Percentiles rank a stretch among this genome's conserved stretches.
Evolutionary conservation across 1,284 basidiomycete genomes (phyloP).

Genomic region (Fomitopsis pinicola): DNA sequence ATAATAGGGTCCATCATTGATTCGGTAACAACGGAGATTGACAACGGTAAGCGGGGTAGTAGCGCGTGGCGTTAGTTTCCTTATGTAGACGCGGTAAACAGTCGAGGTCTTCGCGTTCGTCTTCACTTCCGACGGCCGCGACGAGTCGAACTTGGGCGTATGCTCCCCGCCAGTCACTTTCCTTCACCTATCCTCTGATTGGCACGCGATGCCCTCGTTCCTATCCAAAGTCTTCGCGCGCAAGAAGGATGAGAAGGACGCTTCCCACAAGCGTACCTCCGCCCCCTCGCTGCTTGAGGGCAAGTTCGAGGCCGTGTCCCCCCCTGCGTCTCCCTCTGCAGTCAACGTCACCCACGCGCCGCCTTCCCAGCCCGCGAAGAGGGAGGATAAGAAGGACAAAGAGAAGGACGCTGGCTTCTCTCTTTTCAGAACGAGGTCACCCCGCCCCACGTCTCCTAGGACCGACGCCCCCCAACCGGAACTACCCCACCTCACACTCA

Average conservation of each 20-base stretch:
- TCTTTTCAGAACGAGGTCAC: slow-evolving; percentile 46
- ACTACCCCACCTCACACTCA: slow-evolving; percentile 55
- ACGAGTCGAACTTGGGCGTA: background rate
- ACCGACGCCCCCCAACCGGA: slow-evolving; percentile 28
- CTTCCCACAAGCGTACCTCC: slow-evolving; percentile 34
- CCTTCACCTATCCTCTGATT: slow-evolving; percentile 1
- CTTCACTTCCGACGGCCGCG: slow-evolving; percentile 1
- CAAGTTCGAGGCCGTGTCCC: slow-evolving; percentile 66
- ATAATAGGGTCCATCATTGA: background rate
- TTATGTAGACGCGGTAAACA: background rate
- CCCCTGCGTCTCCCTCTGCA: slow-evolving; percentile 47
- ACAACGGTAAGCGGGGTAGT: background rate
- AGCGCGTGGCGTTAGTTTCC: background rate
- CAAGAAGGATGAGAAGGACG: slow-evolving; percentile 59
- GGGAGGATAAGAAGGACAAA: slow-evolving; percentile 38
- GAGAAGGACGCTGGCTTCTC: slow-evolving; percentile 36
- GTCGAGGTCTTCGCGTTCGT: background rate
- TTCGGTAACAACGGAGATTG: background rate
- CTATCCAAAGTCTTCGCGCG: slow-evolving; percentile 73
- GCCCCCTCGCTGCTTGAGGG: slow-evolving; percentile 56
- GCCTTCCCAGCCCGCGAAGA: slow-evolving; percentile 23
- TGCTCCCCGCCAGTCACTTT: slow-evolving; percentile 1
- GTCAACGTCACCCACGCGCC: slow-evolving; percentile 29
- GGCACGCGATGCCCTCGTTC: slow-evolving; percentile 61
- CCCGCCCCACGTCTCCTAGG: slow-evolving; percentile 28